These are phyloP conservation scores for Chaetomium sp. DNA, from an alignment of 2,329 filamentous ascomycete genomes.

Conservation along the genomic window DNA sequence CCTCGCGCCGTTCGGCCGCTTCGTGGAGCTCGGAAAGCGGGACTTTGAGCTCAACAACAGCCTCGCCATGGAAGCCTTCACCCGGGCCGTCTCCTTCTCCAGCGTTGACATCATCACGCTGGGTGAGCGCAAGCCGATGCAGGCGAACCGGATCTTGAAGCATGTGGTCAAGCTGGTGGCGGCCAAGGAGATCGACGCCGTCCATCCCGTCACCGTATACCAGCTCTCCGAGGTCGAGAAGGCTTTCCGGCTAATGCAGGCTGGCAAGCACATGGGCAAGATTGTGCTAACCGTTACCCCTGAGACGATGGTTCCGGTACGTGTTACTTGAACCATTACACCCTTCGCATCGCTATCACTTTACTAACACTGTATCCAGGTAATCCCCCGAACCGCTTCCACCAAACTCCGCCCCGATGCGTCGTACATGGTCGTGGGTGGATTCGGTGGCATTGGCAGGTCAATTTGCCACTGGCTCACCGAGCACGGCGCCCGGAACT, in stretches of 20 bases:
- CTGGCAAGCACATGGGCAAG: constrained; percentile 49
- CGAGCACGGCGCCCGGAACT: constrained; percentile 38
- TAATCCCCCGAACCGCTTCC: constrained; percentile 4
- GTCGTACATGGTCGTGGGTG: constrained; percentile 41
- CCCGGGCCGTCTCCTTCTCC: constrained; percentile 40
- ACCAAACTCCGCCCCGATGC: constrained; percentile 31
- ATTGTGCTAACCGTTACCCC: constrained; percentile 42
- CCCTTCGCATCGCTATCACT: fast-evolving
- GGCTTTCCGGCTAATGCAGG: constrained; percentile 49
- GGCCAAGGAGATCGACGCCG: constrained; percentile 35
- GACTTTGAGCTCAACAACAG: constrained; percentile 42
- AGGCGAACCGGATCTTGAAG: constrained; percentile 31
- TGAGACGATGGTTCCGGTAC: constrained; percentile 33
- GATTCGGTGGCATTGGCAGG: constrained; percentile 42
- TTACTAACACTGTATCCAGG: constrained; percentile 6
- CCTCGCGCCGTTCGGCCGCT: constrained; percentile 33
- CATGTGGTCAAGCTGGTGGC: constrained; percentile 33
- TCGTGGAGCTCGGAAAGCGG: constrained; percentile 29
- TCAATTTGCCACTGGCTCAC: constrained; percentile 39
- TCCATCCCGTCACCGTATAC: constrained; percentile 37
- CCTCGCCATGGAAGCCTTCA: constrained; percentile 51
- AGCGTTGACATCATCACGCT: constrained; percentile 41
- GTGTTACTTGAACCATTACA: background rate
- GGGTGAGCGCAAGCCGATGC: constrained; percentile 27
- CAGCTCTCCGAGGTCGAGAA: constrained; percentile 39